Percentiles rank a stretch among this genome's conserved stretches.
Evolutionary conservation across 257 asterid genomes (phyloP).

Genomic region (Nemophila menziesii): DNA sequence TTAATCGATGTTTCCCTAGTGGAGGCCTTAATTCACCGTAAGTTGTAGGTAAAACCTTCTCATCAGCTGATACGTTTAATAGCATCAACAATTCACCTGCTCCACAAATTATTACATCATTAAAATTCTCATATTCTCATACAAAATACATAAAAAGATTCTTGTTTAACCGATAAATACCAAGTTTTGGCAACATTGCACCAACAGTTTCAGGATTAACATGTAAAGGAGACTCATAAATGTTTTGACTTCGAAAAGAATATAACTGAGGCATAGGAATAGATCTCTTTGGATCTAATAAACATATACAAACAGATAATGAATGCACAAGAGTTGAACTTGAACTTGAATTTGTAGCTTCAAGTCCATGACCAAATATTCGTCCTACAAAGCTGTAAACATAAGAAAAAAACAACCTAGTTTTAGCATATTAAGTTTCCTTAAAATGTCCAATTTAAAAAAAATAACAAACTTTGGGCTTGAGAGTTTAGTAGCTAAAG

Average conservation of each 20-base stretch:
- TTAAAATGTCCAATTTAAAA: not conserved
- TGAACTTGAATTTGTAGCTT: constrained; percentile 65
- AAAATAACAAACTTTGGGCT: constrained; percentile 68
- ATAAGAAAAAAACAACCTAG: constrained; percentile 6
- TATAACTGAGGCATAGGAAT: constrained; percentile 57
- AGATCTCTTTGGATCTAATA: constrained; percentile 90
- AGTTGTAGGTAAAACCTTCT: constrained; percentile 59
- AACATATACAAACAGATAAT: constrained; percentile 72
- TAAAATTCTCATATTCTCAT: not conserved
- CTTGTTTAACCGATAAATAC: constrained; percentile 19
- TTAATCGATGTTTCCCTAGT: constrained; percentile 87
- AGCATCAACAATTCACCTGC: constrained; percentile 74
- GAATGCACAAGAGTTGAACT: constrained; percentile 80
- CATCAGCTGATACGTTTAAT: constrained; percentile 67
- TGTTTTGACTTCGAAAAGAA: constrained; percentile 70
- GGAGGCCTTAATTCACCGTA: constrained; percentile 96
- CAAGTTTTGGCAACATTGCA: constrained; percentile 97
- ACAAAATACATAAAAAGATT: not conserved
- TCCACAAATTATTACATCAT: constrained; percentile 5
- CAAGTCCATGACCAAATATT: constrained; percentile 86
- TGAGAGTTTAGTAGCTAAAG: constrained; percentile 74
- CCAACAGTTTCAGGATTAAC: constrained; percentile 77
- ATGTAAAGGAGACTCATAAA: constrained; percentile 55
- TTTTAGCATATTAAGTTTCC: not conserved
- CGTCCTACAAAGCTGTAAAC: constrained; percentile 76